Evolutionary conservation across 805 yeast genomes (phyloP).

Genomic region (Ogataea zsoltii): DNA sequence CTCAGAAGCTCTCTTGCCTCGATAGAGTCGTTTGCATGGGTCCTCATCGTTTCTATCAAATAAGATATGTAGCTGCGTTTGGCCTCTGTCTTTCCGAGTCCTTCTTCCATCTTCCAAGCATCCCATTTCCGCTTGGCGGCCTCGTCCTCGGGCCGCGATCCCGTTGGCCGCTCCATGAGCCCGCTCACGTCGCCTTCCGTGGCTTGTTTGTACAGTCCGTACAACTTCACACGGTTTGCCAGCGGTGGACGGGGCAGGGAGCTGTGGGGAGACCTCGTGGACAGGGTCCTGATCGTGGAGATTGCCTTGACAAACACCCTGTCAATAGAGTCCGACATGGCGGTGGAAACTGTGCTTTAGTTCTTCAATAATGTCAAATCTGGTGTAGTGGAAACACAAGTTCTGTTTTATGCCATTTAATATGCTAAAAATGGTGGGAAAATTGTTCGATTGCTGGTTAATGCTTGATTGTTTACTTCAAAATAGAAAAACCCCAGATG

Average conservation of each 20-base stretch:
- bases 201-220: conserved; percentile 86
- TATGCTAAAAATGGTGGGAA: no score
- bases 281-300: conserved; percentile 71
- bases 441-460: no score
- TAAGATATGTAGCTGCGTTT: conserved; percentile 67
- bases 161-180: conserved; percentile 65
- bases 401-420: background rate
- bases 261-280: conserved; percentile 61
- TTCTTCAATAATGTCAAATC: background rate
- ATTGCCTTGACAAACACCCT: conserved; percentile 83
- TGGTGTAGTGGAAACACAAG: background rate
- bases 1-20: conserved; percentile 65
- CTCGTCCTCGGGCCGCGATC: conserved; percentile 59
- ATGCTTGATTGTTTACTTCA: background rate
- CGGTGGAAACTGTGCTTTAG: background rate
- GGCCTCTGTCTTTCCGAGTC: conserved; percentile 68
- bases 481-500: conserved; percentile 3
- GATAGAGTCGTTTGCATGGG: conserved; percentile 64
- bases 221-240: conserved; percentile 63
- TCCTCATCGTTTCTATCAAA: conserved; percentile 70
- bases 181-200: conserved; percentile 83
- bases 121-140: conserved; percentile 77
- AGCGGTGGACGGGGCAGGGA: conserved; percentile 77
- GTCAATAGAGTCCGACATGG: conserved; percentile 61
- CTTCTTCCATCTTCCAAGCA: conserved; percentile 80